phyloP scores from a whole-genome alignment of 106 monocot species.

The Allium sativum region DNA sequence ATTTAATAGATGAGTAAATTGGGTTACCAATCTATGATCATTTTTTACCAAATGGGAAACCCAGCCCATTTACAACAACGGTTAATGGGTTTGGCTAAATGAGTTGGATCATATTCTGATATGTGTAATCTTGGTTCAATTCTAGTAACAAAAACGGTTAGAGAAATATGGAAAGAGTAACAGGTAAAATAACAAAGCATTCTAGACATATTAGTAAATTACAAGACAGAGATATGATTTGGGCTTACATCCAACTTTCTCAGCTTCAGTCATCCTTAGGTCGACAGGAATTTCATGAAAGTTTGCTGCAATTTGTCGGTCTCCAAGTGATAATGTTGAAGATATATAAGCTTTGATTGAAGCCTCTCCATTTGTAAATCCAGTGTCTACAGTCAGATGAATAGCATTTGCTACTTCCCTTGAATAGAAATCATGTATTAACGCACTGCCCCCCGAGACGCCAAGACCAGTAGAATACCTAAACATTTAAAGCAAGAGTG shows the following conservation, averaged over 20 bases:
- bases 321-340: slow-evolving; percentile 63
- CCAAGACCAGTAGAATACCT: slow-evolving; percentile 97
- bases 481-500: background rate
- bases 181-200: no score
- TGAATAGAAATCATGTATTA: slow-evolving; percentile 93
- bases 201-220: no score
- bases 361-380: slow-evolving; percentile 76
- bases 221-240: background rate
- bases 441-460: slow-evolving; percentile 72
- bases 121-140: no score
- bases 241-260: slow-evolving; percentile 76
- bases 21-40: no score
- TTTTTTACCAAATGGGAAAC: no score
- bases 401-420: slow-evolving; percentile 72
- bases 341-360: slow-evolving; percentile 87
- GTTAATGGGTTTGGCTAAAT: no score
- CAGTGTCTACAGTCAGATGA: slow-evolving; percentile 90
- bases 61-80: no score
- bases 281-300: slow-evolving; percentile 95
- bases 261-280: slow-evolving; percentile 76
- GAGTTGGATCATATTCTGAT: no score
- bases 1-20: no score
- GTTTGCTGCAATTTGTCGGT: slow-evolving; percentile 76
- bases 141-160: no score
- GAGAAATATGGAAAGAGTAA: no score